A percentile compares a stretch with the other conserved stretches of the same genome.
These are phyloP conservation scores for Clavispora asparagi DNA, from an alignment of 805 yeast genomes.

Conservation along the genomic window DNA sequence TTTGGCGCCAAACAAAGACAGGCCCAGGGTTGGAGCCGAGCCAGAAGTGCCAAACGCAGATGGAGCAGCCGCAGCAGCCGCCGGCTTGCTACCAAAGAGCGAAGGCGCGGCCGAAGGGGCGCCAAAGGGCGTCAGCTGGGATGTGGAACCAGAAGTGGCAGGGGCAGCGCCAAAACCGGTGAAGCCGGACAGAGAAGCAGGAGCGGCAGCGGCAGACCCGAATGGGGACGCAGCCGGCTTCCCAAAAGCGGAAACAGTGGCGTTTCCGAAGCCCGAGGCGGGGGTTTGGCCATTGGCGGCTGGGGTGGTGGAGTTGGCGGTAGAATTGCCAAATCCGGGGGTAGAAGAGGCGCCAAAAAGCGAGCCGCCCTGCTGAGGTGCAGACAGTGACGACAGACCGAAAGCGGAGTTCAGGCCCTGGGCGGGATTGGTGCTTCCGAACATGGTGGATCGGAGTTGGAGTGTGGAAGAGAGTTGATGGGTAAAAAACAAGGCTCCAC, in stretches of 20 bases:
- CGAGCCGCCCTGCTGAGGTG: background rate
- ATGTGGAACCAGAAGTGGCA: constrained; percentile 4
- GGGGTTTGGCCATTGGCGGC: background rate
- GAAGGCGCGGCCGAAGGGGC: constrained; percentile 3
- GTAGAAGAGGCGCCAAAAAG: background rate
- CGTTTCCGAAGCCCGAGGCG: background rate
- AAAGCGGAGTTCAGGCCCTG: background rate
- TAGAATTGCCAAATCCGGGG: constrained; percentile 2
- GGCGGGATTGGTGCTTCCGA: constrained; percentile 5
- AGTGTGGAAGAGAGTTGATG: background rate
- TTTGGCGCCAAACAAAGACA: background rate
- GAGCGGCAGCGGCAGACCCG: constrained; percentile 3
- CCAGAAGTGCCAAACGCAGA: background rate
- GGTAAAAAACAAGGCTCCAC: background rate
- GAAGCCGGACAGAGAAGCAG: constrained; percentile 1
- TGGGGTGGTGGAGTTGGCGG: background rate
- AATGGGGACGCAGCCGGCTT: background rate
- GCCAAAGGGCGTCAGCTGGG: constrained; percentile 4
- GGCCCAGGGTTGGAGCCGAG: background rate
- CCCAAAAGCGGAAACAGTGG: constrained; percentile 2
- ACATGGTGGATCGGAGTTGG: constrained; percentile 4
- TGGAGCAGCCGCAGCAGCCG: constrained; percentile 4
- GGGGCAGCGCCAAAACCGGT: constrained; percentile 12
- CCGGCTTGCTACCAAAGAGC: background rate
- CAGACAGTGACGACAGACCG: background rate